These are phyloP conservation scores for Fusarium chaquense DNA, from an alignment of 2,329 filamentous ascomycete genomes.

Conservation along the genomic window DNA sequence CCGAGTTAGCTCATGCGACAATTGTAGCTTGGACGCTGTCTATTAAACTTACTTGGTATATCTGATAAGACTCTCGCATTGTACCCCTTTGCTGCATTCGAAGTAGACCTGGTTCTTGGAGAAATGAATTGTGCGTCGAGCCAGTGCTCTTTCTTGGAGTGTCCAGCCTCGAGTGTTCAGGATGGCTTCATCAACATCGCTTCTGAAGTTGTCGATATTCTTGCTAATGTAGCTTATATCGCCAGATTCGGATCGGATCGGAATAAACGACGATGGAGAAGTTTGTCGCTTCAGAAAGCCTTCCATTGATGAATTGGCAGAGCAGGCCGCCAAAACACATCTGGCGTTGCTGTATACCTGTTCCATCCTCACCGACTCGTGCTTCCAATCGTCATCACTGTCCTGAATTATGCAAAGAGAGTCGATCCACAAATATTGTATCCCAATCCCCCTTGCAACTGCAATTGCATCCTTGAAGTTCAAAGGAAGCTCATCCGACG, in stretches of 20 bases:
- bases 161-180: conserved; percentile 45
- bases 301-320: neutral
- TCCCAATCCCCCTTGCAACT: neutral
- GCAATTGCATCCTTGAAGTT: neutral
- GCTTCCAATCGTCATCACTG: neutral
- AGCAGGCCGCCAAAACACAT: neutral
- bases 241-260: neutral
- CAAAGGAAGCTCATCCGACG: neutral
- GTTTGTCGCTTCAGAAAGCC: neutral
- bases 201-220: conserved; percentile 52
- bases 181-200: conserved; percentile 48
- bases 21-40: fast-evolving
- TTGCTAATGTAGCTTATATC: conserved; percentile 44
- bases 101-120: conserved; percentile 5
- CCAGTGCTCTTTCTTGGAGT: conserved; percentile 12
- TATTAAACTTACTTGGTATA: neutral
- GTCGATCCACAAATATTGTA: neutral
- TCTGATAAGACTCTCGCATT: conserved; percentile 7
- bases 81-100: neutral
- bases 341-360: neutral
- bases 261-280: neutral
- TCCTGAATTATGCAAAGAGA: neutral
- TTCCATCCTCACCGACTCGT: neutral
- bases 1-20: neutral
- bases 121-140: conserved; percentile 12